phyloP scores from a whole-genome alignment of 129 eudicot species.

The Calendula officinalis region DNA sequence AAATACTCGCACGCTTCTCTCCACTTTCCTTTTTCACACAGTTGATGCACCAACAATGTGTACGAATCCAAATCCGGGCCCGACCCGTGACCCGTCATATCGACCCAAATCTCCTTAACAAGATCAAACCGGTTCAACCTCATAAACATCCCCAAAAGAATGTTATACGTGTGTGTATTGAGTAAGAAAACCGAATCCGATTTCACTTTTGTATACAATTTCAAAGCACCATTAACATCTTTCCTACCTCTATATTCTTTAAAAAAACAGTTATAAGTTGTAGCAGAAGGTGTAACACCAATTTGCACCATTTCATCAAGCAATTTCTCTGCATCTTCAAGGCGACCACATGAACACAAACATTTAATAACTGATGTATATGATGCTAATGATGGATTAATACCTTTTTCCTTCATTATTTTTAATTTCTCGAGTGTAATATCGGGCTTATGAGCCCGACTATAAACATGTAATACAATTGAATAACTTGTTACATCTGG shows the following conservation, averaged over 20 bases:
- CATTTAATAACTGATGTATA: slow-evolving; percentile 86
- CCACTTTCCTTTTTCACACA: slow-evolving; percentile 81
- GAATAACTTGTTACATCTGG: slow-evolving; percentile 95
- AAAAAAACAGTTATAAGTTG: slow-evolving; percentile 80
- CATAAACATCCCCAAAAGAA: slow-evolving; percentile 73
- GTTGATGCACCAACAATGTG: slow-evolving; percentile 73
- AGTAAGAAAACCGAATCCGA: slow-evolving; percentile 44
- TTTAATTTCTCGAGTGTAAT: slow-evolving; percentile 53
- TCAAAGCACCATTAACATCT: slow-evolving; percentile 69
- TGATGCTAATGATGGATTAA: slow-evolving; percentile 56
- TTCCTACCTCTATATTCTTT: slow-evolving; percentile 84
- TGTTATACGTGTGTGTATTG: slow-evolving; percentile 63
- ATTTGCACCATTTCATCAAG: slow-evolving; percentile 59
- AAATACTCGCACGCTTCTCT: slow-evolving; percentile 69
- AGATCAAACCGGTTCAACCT: slow-evolving; percentile 47
- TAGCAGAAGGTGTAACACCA: slow-evolving; percentile 72
- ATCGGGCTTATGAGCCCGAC: slow-evolving; percentile 92
- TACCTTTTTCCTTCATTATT: slow-evolving; percentile 70
- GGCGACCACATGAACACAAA: slow-evolving; percentile 75
- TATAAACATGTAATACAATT: slow-evolving; percentile 82
- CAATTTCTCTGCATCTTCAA: slow-evolving; percentile 57
- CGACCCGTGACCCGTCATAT: slow-evolving; percentile 54
- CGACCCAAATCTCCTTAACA: slow-evolving; percentile 79
- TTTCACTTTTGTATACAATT: slow-evolving; percentile 62
- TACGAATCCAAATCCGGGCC: slow-evolving; percentile 94